A percentile compares a stretch with the other conserved stretches of the same genome.
Evolutionary conservation across 306 rosid genomes (phyloP).

Genomic region (Senna tora): DNA sequence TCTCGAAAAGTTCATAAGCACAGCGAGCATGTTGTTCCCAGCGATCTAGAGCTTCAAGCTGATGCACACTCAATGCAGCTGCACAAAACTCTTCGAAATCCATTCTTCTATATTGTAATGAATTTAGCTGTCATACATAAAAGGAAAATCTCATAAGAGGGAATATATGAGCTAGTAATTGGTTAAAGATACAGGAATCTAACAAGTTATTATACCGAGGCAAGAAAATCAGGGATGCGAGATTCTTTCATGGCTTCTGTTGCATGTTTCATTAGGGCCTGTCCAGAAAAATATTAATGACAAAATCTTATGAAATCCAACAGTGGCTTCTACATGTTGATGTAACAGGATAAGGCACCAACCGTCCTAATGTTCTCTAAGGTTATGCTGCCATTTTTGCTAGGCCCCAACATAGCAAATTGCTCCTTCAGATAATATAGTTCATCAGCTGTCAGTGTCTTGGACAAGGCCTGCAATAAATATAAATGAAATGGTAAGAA

Average conservation of each 20-base stretch:
- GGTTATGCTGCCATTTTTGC: conserved; percentile 82
- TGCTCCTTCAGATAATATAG: conserved; percentile 88
- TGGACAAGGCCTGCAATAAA: conserved; percentile 82
- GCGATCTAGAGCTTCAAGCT: conserved; percentile 94
- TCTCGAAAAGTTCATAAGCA: conserved; percentile 92
- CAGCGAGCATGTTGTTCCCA: conserved; percentile 99
- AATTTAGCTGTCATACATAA: conserved; percentile 69
- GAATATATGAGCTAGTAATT: conserved; percentile 32
- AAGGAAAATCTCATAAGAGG: conserved; percentile 31
- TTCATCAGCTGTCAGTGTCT: conserved; percentile 88
- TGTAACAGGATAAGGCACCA: conserved; percentile 28
- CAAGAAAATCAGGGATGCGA: conserved; percentile 73
- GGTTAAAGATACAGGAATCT: conserved; percentile 20
- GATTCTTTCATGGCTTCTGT: conserved; percentile 98
- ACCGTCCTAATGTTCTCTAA: conserved; percentile 78
- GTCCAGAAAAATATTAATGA: conserved; percentile 40
- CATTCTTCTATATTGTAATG: conserved; percentile 97
- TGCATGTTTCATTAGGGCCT: conserved; percentile 81
- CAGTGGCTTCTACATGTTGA: conserved; percentile 9
- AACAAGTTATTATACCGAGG: conserved; percentile 67
- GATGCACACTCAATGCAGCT: conserved; percentile 89
- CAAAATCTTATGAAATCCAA: conserved; percentile 27
- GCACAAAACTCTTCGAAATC: conserved; percentile 98
- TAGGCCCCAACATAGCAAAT: conserved; percentile 77
- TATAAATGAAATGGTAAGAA: conserved; percentile 35